Conservation (phyloP, 2,329 filamentous ascomycete genomes). For the Beauveria sp. region DNA sequence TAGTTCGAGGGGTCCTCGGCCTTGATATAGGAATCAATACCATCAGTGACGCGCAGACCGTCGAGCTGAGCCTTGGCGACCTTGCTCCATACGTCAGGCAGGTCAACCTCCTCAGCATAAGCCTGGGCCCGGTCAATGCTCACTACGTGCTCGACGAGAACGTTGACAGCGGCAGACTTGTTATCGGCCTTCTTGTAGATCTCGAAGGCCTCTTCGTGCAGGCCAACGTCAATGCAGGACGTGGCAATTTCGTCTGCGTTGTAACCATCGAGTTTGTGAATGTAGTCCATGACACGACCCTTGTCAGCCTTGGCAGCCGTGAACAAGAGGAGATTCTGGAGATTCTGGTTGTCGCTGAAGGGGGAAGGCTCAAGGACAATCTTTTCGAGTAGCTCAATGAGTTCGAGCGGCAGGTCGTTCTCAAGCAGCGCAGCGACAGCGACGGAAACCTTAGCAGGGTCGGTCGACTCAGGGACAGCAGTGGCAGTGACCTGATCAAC, state of each 20-base stretch:
- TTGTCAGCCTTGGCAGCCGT: conserved; percentile 97
- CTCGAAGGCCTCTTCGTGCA: conserved; percentile 95
- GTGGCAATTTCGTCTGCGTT: conserved; percentile 87
- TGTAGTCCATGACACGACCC: conserved; percentile 89
- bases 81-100: conserved; percentile 95
- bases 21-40: conserved; percentile 95
- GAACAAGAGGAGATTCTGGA: conserved; percentile 94
- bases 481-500: conserved; percentile 95
- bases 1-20: conserved; percentile 91
- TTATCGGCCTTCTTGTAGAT: conserved; percentile 98
- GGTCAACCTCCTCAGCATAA: conserved; percentile 89
- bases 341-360: conserved; percentile 93
- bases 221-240: conserved; percentile 88
- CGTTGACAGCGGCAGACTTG: conserved; percentile 77
- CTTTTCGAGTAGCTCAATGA: conserved; percentile 97
- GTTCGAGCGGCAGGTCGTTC: conserved; percentile 82
- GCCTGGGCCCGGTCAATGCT: conserved; percentile 96
- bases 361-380: conserved; percentile 98
- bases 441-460: conserved; percentile 90
- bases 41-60: conserved; percentile 83
- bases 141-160: conserved; percentile 92
- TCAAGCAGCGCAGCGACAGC: conserved; percentile 90
- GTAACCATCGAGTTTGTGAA: conserved; percentile 83
- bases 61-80: conserved; percentile 97
- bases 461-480: conserved; percentile 84